Conservation (phyloP, 495 filamentous ascomycete genomes). For the Podospora pseudoanserina region DNA sequence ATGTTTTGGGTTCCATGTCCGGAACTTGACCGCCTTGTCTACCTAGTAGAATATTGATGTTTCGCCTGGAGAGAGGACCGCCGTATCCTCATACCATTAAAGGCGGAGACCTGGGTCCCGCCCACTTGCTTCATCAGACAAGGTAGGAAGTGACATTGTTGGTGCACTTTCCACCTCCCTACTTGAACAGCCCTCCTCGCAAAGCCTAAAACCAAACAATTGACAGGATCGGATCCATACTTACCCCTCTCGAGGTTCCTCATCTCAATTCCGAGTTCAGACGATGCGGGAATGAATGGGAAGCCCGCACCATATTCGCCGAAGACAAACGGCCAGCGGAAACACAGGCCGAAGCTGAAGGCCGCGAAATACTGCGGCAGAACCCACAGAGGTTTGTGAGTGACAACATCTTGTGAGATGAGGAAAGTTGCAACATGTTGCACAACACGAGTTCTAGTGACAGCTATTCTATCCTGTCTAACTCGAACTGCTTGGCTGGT, state of each 20-base stretch:
- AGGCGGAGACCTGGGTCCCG: neutral
- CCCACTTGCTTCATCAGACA: neutral
- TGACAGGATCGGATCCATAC: neutral
- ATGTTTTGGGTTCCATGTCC: neutral
- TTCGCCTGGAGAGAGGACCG: neutral
- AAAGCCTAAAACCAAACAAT: too few species aligned
- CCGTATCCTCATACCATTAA: neutral
- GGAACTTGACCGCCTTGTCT: neutral
- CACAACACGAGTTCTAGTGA: neutral
- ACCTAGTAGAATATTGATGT: neutral
- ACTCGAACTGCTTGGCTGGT: neutral
- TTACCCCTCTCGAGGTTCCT: neutral
- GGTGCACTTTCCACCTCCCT: neutral
- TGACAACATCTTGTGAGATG: neutral
- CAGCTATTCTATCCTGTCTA: neutral
- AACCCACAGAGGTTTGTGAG: neutral
- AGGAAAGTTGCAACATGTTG: neutral
- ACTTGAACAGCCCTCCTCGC: neutral
- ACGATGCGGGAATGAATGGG: neutral
- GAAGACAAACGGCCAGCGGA: neutral
- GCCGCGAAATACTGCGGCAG: neutral
- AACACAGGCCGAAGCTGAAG: neutral
- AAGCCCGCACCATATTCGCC: neutral
- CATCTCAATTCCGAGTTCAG: neutral
- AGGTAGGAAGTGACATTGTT: neutral